These are phyloP conservation scores for Amanita phalloides DNA, from an alignment of 768 basidiomycete species.

Conservation along the genomic window DNA sequence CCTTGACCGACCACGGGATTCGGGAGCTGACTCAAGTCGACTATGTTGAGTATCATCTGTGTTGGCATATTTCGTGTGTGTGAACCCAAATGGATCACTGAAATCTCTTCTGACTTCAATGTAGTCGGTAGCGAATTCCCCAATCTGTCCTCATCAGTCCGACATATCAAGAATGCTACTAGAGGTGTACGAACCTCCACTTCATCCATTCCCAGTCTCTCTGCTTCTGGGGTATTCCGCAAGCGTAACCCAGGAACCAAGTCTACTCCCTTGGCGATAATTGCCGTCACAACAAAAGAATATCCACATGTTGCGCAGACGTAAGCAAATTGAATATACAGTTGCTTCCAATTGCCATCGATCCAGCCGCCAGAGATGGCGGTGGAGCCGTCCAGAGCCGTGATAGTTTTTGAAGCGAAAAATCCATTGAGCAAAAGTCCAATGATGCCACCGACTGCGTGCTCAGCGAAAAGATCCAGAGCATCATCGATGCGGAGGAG, in stretches of 20 bases:
- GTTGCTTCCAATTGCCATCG: conserved; percentile 66
- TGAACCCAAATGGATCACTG: conserved; percentile 22
- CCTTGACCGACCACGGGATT: neutral
- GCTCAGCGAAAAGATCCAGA: conserved; percentile 87
- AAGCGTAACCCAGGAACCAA: conserved; percentile 48
- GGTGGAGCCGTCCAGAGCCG: conserved; percentile 60
- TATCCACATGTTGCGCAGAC: conserved; percentile 47
- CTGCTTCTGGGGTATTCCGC: conserved; percentile 41
- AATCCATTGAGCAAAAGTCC: conserved; percentile 66
- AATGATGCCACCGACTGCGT: conserved; percentile 76
- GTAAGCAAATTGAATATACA: conserved; percentile 69
- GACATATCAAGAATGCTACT: neutral
- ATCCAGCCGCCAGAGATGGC: conserved; percentile 56
- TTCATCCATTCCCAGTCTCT: conserved; percentile 59
- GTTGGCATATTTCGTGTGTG: neutral
- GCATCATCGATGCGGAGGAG: conserved; percentile 73
- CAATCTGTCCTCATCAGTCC: conserved; percentile 29
- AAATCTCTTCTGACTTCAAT: conserved; percentile 62
- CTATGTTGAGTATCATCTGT: neutral
- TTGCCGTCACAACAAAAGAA: conserved; percentile 50
- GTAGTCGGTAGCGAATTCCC: conserved; percentile 61
- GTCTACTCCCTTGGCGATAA: conserved; percentile 47
- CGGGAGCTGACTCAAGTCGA: neutral
- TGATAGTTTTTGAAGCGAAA: conserved; percentile 58
- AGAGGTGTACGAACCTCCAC: conserved; percentile 36